Evolutionary conservation across 1,139 yeast genomes (phyloP), one percentile per base, ranked within the genome.

Genomic region (Wickerhamiella infanticola): DNA sequence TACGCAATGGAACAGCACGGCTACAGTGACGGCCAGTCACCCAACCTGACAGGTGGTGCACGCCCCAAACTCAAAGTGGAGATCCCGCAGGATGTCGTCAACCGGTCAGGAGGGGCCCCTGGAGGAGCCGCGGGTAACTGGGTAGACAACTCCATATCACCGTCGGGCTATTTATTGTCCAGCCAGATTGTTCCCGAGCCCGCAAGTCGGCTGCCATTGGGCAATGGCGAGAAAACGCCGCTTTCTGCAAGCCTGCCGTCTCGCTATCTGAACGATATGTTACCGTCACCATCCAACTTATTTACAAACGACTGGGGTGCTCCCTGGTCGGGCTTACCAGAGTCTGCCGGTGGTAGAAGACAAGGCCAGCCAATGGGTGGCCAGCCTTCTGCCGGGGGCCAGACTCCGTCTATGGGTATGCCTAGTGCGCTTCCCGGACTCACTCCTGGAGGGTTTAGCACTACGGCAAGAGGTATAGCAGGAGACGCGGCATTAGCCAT

Each of bases 271-370:
- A 60, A 58, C 41, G 71, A 67, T 40, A 53, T 63, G 45, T 52
- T 67, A n/a, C 68, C 68, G 3, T 65, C 69, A 40, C 71, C 71
- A 5, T 62, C 67, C 8, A 63, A 63, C 50, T 63, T 61, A 43
- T 66, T 64, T 47, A 59, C 65, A 4, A 46, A 58, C 36, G 67
- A 63, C 39, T 63, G 66, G 66, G 57, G 57, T 33, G 52, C 48
- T 13, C 51, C 48, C 24, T 45, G 48, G 50, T 40, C 44, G 37
- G 42, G 43, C 38, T 36, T 29, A n/a, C 43, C 40, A 33, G 44
- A 24, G 5, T 41, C 38, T 8, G 41, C 46, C 18, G 41, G 41
- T 31, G 35, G 29, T 5, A 11, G 39, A 11, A 23, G 43, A 13
- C 35, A 18, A 8, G 43, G 43, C 33, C 27, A 11, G 39, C 43